Evolutionary conservation across 495 filamentous ascomycete genomes (phyloP).

Genomic region (Penicillium arizonense): DNA sequence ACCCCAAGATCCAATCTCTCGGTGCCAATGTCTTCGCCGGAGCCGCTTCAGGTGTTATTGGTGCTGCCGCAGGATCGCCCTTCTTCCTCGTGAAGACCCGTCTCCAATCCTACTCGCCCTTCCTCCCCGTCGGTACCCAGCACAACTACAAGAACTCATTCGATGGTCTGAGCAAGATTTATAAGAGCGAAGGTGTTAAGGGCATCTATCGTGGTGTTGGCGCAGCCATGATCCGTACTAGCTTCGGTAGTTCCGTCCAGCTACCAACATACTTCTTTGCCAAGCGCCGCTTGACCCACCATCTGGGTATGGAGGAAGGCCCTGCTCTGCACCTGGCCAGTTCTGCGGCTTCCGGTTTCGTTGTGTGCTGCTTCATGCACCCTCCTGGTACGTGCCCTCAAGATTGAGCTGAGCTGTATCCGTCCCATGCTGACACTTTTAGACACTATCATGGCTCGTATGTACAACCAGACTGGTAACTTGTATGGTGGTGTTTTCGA

Average conservation of each 20-base stretch:
- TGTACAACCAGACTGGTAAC: conserved; percentile 99
- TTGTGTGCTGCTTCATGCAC: conserved; percentile 98
- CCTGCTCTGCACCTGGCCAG: conserved; percentile 85
- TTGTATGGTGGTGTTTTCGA: conserved; percentile 91
- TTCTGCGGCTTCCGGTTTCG: conserved; percentile 88
- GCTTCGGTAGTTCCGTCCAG: conserved; percentile 93
- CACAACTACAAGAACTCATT: conserved; percentile 84
- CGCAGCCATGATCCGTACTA: conserved; percentile 95
- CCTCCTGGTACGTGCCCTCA: conserved; percentile 67
- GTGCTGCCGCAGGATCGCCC: conserved; percentile 85
- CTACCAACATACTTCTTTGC: conserved; percentile 98
- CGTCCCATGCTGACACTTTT: conserved; percentile 16
- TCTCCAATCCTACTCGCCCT: conserved; percentile 90
- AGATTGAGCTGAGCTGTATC: neutral
- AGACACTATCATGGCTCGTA: conserved; percentile 98
- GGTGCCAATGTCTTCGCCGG: conserved; percentile 91
- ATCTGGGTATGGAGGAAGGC: conserved; percentile 87
- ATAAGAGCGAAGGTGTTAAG: conserved; percentile 67
- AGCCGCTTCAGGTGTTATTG: conserved; percentile 82
- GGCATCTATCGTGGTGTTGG: conserved; percentile 88
- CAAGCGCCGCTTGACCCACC: conserved; percentile 76
- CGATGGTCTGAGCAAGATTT: conserved; percentile 81
- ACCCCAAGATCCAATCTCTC: conserved; percentile 73
- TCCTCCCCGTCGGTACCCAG: conserved; percentile 93
- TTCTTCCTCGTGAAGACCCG: conserved; percentile 99